Percentiles rank a stretch among this genome's conserved stretches.
Conservation (phyloP, 1,284 basidiomycete species). For the Bjerkandera adusta region DNA sequence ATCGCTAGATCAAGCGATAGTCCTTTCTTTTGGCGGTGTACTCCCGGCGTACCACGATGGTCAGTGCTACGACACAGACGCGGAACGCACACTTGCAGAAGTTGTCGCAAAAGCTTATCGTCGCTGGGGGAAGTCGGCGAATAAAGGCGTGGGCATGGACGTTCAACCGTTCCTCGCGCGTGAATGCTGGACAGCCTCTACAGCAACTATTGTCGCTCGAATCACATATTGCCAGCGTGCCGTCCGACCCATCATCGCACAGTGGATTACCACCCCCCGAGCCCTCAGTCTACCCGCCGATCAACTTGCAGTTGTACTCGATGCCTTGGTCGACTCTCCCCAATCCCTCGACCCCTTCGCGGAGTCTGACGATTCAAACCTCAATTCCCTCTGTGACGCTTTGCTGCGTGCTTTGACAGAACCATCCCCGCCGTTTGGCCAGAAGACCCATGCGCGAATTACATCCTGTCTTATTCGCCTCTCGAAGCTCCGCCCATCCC, state of each 20-base stretch:
- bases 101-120: background rate
- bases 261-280: too few relatives aligned
- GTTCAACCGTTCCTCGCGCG: conserved; percentile 35
- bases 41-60: conserved; percentile 46
- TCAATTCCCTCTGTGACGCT: too few relatives aligned
- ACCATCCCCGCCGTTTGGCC: too few relatives aligned
- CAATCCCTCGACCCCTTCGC: too few relatives aligned
- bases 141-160: conserved; percentile 17
- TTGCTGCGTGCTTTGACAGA: too few relatives aligned
- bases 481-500: too few relatives aligned
- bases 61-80: conserved; percentile 8
- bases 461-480: too few relatives aligned
- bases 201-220: conserved; percentile 36
- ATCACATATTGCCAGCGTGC: conserved; percentile 39
- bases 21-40: conserved; percentile 35
- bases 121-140: background rate
- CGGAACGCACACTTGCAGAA: background rate
- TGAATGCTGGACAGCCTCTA: conserved; percentile 39
- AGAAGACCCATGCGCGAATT: too few relatives aligned
- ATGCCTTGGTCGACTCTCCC: too few relatives aligned
- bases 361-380: too few relatives aligned
- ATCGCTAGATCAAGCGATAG: conserved; percentile 47
- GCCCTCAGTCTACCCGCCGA: too few relatives aligned
- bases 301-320: too few relatives aligned
- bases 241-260: conserved; percentile 18